These are phyloP conservation scores for Syncephalis plumigaleata DNA, from an alignment of 371 early-diverging fungal genomes.

Conservation along the genomic window DNA sequence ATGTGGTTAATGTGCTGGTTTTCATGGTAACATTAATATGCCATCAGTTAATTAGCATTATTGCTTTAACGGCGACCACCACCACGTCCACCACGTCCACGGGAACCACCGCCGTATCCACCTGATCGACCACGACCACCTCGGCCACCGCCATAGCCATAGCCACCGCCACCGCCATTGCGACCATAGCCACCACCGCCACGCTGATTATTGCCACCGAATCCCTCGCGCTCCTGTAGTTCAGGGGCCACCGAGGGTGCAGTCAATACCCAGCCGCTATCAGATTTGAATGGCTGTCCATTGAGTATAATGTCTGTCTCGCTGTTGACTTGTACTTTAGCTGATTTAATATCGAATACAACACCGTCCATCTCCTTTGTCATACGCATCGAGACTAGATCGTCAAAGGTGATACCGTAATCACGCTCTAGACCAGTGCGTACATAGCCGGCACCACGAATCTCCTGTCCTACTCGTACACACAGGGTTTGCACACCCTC, in stretches of 20 bases:
- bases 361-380: slow-evolving; percentile 61
- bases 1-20: too few relatives aligned
- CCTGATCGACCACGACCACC: slow-evolving; percentile 12
- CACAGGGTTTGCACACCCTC: slow-evolving; percentile 63
- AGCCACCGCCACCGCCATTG: slow-evolving; percentile 13
- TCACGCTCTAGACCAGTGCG: slow-evolving; percentile 50
- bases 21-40: too few relatives aligned
- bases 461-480: slow-evolving; percentile 33
- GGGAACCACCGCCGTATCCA: slow-evolving; percentile 14
- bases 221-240: slow-evolving; percentile 39
- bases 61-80: slow-evolving; percentile 3
- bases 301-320: slow-evolving; percentile 17
- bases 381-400: slow-evolving; percentile 59
- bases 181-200: slow-evolving; percentile 16
- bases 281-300: slow-evolving; percentile 41
- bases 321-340: slow-evolving; percentile 37
- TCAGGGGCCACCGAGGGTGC: slow-evolving; percentile 59
- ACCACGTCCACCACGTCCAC: slow-evolving; percentile 17
- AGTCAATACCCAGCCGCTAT: slow-evolving; percentile 33
- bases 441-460: slow-evolving; percentile 64
- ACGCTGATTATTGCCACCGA: slow-evolving; percentile 13
- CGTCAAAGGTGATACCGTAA: slow-evolving; percentile 42
- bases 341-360: slow-evolving; percentile 56
- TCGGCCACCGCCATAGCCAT: slow-evolving; percentile 16
- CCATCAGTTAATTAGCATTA: too few relatives aligned